phyloP scores from a whole-genome alignment of 257 asterid species.

The Cordia subcordata region DNA sequence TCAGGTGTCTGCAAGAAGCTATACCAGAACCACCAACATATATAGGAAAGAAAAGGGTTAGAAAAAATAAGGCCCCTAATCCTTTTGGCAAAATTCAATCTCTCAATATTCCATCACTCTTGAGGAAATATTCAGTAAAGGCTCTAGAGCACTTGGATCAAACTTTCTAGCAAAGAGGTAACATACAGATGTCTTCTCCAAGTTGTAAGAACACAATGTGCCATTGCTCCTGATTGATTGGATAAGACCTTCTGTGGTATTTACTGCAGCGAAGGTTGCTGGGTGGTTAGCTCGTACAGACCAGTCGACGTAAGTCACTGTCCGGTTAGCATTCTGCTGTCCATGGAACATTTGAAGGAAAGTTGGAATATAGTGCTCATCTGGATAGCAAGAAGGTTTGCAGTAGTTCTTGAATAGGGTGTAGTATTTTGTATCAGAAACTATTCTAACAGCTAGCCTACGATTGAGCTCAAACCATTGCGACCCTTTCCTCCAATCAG shows the following conservation, averaged over 20 bases:
- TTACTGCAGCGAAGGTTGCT: constrained; percentile 47
- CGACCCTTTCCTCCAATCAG: constrained; percentile 98
- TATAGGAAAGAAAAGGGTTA: constrained; percentile 3
- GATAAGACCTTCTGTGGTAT: constrained; percentile 53
- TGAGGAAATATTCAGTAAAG: constrained; percentile 52
- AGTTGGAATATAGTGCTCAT: constrained; percentile 91
- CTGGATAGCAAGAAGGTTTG: constrained; percentile 89
- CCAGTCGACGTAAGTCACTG: constrained; percentile 90
- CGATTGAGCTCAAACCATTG: constrained; percentile 96
- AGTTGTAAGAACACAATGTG: constrained; percentile 59
- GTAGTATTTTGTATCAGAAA: constrained; percentile 75
- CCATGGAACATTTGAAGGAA: constrained; percentile 63
- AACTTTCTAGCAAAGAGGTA: constrained; percentile 92
- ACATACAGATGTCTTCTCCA: constrained; percentile 36
- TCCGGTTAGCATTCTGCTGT: constrained; percentile 57
- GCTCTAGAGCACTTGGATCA: constrained; percentile 59
- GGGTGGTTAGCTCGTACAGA: constrained; percentile 78
- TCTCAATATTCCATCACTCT: constrained; percentile 65
- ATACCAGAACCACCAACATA: background rate
- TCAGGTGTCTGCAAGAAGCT: background rate
- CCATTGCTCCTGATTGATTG: constrained; percentile 54
- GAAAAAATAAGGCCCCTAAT: constrained; percentile 11
- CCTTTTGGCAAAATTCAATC: background rate
- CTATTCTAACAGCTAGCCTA: constrained; percentile 50
- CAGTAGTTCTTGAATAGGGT: constrained; percentile 61